phyloP scores from a whole-genome alignment of 495 filamentous ascomycete genomes.

The Paragyromitra xinjiangensis region DNA sequence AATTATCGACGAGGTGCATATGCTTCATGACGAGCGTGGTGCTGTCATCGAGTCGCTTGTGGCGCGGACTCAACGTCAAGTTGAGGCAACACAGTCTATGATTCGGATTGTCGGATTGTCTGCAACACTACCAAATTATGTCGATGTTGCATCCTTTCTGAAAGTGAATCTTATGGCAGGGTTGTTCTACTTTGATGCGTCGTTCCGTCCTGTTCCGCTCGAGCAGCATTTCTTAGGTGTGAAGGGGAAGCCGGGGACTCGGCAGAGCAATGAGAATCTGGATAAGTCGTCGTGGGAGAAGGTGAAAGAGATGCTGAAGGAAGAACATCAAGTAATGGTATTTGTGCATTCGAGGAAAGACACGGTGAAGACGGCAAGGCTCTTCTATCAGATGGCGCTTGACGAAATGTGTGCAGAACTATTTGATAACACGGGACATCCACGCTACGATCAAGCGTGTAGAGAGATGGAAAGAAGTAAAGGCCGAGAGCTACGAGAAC shows the following conservation, averaged over 20 bases:
- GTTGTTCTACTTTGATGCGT: slow-evolving; percentile 95
- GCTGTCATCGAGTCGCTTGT: slow-evolving; percentile 95
- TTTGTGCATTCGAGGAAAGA: slow-evolving; percentile 98
- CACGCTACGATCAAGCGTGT: slow-evolving; percentile 74
- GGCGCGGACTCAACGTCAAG: slow-evolving; percentile 91
- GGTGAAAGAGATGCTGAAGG: slow-evolving; percentile 88
- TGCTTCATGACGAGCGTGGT: slow-evolving; percentile 97
- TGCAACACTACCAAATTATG: slow-evolving; percentile 93
- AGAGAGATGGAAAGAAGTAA: slow-evolving; percentile 83
- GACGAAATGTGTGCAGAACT: slow-evolving; percentile 80
- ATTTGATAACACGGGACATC: slow-evolving; percentile 78
- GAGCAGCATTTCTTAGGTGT: slow-evolving; percentile 98
- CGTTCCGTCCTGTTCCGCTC: slow-evolving; percentile 93
- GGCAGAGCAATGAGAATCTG: slow-evolving; percentile 82
- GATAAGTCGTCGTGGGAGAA: slow-evolving; percentile 89
- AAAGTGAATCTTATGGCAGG: slow-evolving; percentile 94
- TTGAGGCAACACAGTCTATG: slow-evolving; percentile 96
- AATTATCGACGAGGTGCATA: slow-evolving; percentile 99
- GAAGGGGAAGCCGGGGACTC: slow-evolving; percentile 85
- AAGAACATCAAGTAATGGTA: slow-evolving; percentile 95
- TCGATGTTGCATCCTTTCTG: slow-evolving; percentile 95
- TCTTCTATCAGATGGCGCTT: slow-evolving; percentile 82
- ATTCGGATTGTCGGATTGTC: slow-evolving; percentile 96
- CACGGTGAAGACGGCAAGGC: slow-evolving; percentile 85
- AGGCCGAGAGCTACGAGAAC: slow-evolving; percentile 83